phyloP scores from a whole-genome alignment of 305 asterid genomes.

The Fraxinus sp. region DNA sequence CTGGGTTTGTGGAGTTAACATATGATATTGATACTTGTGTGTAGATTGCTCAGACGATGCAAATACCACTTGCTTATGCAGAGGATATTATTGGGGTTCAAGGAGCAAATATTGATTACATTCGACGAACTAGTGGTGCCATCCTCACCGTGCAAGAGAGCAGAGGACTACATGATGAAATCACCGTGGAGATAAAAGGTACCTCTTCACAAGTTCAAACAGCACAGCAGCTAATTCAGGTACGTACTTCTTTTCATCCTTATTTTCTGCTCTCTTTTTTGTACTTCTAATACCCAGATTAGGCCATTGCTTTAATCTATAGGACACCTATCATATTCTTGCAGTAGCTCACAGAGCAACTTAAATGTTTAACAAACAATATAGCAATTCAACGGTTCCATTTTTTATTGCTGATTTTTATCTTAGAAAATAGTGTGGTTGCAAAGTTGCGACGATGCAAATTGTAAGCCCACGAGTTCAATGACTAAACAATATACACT shows the following conservation, averaged over 20 bases:
- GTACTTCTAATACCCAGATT: background rate
- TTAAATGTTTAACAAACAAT: background rate
- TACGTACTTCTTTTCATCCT: constrained; percentile 18
- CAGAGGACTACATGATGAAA: constrained; percentile 65
- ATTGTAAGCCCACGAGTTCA: background rate
- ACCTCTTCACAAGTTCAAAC: constrained; percentile 74
- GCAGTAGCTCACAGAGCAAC: background rate
- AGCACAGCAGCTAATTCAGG: constrained; percentile 89
- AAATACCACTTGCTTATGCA: constrained; percentile 77
- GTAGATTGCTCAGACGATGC: constrained; percentile 84
- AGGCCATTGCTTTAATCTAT: background rate
- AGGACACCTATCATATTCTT: background rate
- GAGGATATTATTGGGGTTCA: constrained; percentile 84
- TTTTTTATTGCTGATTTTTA: background rate
- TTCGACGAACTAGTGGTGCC: constrained; percentile 85
- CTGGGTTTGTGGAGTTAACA: background rate
- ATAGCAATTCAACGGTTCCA: background rate
- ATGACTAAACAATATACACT: background rate
- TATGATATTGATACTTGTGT: constrained; percentile 12
- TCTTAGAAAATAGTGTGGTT: too few species aligned
- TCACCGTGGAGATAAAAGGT: constrained; percentile 89
- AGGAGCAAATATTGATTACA: constrained; percentile 75
- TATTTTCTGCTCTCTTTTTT: background rate
- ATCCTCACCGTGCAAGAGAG: constrained; percentile 83
- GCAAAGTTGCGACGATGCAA: background rate